phyloP scores from a whole-genome alignment of 2,329 filamentous ascomycete genomes.

The Calonectria hongkongensis region DNA sequence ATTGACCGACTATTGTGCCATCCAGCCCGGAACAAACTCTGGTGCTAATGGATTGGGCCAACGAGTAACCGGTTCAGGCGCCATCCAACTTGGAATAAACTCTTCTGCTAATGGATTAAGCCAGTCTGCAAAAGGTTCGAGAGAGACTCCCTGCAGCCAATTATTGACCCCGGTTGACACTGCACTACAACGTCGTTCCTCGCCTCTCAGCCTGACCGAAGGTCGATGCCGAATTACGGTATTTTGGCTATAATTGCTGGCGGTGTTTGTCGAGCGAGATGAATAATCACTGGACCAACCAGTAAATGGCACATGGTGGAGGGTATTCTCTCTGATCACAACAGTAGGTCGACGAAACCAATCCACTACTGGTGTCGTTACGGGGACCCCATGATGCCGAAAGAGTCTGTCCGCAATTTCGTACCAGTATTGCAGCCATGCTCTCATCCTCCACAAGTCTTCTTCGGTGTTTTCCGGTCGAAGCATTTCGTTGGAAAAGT shows the following conservation, averaged over 20 bases:
- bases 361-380: slow-evolving; percentile 48
- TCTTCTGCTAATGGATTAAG: slow-evolving; percentile 22
- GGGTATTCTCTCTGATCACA: not conserved
- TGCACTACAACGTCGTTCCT: not conserved
- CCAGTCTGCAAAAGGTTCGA: not conserved
- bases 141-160: not conserved
- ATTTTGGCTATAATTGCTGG: not conserved
- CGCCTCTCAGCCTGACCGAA: not conserved
- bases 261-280: not conserved
- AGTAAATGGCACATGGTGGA: not conserved
- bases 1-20: not conserved
- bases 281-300: no score
- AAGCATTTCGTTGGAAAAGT: slow-evolving; percentile 57
- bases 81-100: not conserved
- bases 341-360: slow-evolving; percentile 52
- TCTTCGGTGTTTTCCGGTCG: slow-evolving; percentile 40
- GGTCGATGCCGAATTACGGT: not conserved
- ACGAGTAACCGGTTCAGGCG: no score
- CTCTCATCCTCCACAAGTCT: slow-evolving; percentile 50
- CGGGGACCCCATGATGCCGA: slow-evolving; percentile 35
- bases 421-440: slow-evolving; percentile 58
- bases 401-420: slow-evolving; percentile 53
- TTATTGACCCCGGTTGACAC: not conserved
- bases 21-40: not conserved
- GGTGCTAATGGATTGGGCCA: slow-evolving; percentile 16